Base-by-base conservation (phyloP, 2,329 filamentous ascomycete species). In the Talaromyces sp. region DNA sequence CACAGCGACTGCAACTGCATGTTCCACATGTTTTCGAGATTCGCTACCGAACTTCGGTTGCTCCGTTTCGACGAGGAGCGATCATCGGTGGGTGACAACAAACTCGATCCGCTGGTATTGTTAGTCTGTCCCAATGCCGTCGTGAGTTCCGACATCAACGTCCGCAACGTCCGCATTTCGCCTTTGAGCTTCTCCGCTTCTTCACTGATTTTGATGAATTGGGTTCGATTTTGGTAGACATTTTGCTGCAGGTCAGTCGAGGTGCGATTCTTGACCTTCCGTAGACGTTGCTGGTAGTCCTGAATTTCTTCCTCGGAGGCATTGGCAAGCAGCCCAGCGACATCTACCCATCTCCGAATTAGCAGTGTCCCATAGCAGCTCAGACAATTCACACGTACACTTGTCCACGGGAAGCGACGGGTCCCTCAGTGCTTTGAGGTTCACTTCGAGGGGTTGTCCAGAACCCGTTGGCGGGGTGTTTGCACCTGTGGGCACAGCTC, bases 161-260 rank as follows among this genome's bases (percentile, higher is more conserved):
- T 91, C 52, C 91, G 87, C 33, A 99, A 84, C 7, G 91, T 91
- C 58, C 91, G 86, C 95, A 99, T 98, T 75, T 99, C 95, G 60
- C 87, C 86, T 78, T 98, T 98, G 62, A 99, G 85, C 79, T 96
- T 97, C 77, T 99, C 95, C 1, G 96, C 95, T 78, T 99, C 95
- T 77, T 98, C 97, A 73, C 93, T 97, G 75, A 99, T 98, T 77
- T 96, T 96, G 81, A 99, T 98, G 72, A 99, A 99, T 71, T 98
- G 95, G 0, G 92, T 96, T 55, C 95, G 88, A 76, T 99, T 99
- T 75, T 97, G 93, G 77, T 96, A 93, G 57, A 99, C 90, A 76
- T 93, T 98, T 72, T 96, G 91, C 75, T 98, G 93, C 25, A 99
- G 82, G 68, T 98, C 93, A 55, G 87, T 84, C 5, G 89, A 88